Base-by-base conservation (phyloP, 257 asterid species). In the Anisodus tanguticus region DNA sequence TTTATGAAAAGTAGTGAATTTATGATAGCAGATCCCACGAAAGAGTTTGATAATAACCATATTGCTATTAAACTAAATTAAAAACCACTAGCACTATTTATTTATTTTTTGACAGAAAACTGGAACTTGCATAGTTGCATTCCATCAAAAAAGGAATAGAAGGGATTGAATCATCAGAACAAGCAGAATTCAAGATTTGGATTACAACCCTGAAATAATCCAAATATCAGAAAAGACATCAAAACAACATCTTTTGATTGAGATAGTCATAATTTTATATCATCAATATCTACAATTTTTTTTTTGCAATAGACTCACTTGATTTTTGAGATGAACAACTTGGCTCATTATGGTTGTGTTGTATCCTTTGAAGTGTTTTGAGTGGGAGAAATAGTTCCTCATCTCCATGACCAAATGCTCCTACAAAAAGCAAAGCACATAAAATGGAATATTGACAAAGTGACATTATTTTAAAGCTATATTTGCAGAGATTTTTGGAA, bases 231-330 rank as follows among this genome's bases (percentile, higher is more conserved):
- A 41, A 31, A 31, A 41, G 4, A 41, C 45, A 41, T 41, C 45
- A 41, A 41, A 41, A 41, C 45, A 41, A 4, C 45, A 41, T 41
- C 5, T 41, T 41, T 41, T 41, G 4, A 41, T 41, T 41, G 45
- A 41, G 45, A 41, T 4, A 41, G 45, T 41, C 45, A 41, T 41
- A 4, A 0, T 41, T 41, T 5, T 41, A 41, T 41, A 41, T 41
- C 45, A 41, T 41, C 47, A 3, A 66, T 35, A 16, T 26, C 41
- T 59, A 82, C 51, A 66, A 58, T 37, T 69, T 1, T 41, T 6
- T 80, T 5, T 60, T 13, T 66, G 19, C 79, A 51, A 10, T 13
- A 51, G 10, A 91, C 98, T 90, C 82, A 95, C 98, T 93, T 84
- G 97, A 88, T 85, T 89, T 86, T 55, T 84, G 95, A 84, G 89